Evolutionary conservation across 176 grass and related monocot genomes (phyloP).

Genomic region (Puccinellia tenuiflora): DNA sequence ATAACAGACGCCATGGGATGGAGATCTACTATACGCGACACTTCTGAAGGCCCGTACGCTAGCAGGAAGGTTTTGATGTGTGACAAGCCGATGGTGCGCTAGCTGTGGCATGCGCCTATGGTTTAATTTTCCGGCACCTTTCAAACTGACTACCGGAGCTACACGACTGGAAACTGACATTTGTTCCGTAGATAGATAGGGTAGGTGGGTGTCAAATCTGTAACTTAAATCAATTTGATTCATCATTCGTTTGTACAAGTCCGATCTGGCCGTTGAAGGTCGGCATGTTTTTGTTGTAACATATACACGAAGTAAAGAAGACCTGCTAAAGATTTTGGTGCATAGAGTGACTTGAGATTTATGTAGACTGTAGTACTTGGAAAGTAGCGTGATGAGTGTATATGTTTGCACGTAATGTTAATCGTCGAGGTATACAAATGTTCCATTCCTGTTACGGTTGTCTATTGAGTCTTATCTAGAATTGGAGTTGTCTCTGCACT

Average conservation of each 20-base stretch:
- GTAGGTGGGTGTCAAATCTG: conserved; percentile 4
- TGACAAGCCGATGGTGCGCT: conserved; percentile 59
- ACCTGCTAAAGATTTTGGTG: neutral
- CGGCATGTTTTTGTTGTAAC: conserved; percentile 29
- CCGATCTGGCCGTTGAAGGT: neutral
- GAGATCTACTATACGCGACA: conserved; percentile 58
- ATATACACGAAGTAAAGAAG: neutral
- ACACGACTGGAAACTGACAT: conserved; percentile 14
- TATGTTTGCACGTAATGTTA: neutral
- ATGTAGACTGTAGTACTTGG: neutral
- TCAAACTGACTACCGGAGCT: conserved; percentile 13
- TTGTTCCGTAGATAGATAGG: conserved; percentile 30
- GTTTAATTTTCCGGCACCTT: neutral
- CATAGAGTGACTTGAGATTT: neutral
- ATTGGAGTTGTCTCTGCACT: neutral
- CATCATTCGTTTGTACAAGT: conserved; percentile 21
- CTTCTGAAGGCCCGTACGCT: conserved; percentile 63
- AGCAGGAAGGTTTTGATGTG: conserved; percentile 77
- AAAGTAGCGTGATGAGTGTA: neutral
- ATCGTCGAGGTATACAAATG: neutral
- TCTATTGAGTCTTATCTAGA: neutral
- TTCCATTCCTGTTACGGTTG: neutral
- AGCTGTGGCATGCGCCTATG: neutral
- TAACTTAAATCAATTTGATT: conserved; percentile 19
- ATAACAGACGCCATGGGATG: conserved; percentile 60